phyloP scores from a whole-genome alignment of 2,329 filamentous ascomycete species.

The Fusarium coicis region DNA sequence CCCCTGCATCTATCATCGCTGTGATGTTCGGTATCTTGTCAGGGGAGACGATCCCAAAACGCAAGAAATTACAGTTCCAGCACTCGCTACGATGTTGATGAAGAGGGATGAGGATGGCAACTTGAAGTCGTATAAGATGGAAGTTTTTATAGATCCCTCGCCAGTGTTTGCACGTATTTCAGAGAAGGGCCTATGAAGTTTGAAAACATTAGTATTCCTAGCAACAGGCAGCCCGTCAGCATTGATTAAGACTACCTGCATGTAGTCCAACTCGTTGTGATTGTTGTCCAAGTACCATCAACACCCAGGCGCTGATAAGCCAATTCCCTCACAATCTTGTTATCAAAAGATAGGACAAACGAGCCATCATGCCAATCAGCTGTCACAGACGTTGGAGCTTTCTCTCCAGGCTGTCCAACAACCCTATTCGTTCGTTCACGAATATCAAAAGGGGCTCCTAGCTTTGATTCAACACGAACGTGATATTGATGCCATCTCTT shows the following conservation, averaged over 20 bases:
- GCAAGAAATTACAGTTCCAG: not conserved
- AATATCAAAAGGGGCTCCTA: constrained; percentile 25
- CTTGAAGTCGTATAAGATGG: not conserved
- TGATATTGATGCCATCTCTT: not conserved
- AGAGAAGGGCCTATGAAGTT: not conserved
- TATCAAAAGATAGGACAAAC: constrained; percentile 10
- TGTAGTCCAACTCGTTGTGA: not conserved
- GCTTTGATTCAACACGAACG: constrained; percentile 20
- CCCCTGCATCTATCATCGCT: constrained; percentile 9
- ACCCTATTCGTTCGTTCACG: constrained; percentile 29
- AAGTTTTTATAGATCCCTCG: not conserved
- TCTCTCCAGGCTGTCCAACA: constrained; percentile 6
- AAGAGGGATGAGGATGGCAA: not conserved
- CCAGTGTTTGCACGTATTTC: constrained; percentile 1
- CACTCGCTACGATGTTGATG: not conserved
- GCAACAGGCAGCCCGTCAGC: not conserved
- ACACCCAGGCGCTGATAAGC: constrained; percentile 27
- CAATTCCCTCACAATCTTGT: not conserved
- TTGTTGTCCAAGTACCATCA: constrained; percentile 25
- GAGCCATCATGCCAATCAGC: not conserved
- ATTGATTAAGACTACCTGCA: not conserved
- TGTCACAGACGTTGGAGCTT: not conserved
- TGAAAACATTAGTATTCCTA: too few relatives aligned
- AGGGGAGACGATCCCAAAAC: constrained; percentile 5
- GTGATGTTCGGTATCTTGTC: constrained; percentile 6